Evolutionary conservation across 1,284 basidiomycete genomes (phyloP).

Genomic region (Ganoderma sinense): DNA sequence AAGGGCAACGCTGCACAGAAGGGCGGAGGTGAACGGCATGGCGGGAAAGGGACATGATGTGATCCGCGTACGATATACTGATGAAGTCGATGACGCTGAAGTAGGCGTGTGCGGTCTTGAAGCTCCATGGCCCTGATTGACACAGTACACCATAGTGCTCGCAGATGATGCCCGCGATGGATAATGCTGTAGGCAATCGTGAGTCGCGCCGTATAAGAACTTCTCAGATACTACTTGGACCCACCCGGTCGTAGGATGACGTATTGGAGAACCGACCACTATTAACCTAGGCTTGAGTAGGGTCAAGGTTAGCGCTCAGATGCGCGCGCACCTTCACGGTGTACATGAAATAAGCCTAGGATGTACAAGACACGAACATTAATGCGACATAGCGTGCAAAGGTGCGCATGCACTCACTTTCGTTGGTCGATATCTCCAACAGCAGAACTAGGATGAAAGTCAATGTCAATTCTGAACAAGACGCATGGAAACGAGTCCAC

Average conservation of each 20-base stretch:
- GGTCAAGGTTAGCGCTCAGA: too few relatives aligned
- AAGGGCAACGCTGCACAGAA: constrained; percentile 65
- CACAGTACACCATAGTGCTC: constrained; percentile 75
- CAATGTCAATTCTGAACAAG: not conserved
- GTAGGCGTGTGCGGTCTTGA: constrained; percentile 76
- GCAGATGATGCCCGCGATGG: constrained; percentile 81
- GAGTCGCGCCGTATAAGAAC: not conserved
- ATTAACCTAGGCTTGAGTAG: not conserved
- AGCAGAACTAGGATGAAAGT: constrained; percentile 60
- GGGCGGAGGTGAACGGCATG: constrained; percentile 6
- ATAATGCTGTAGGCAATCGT: constrained; percentile 42
- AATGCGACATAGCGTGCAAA: not conserved
- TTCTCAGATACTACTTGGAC: constrained; percentile 13
- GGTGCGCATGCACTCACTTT: constrained; percentile 55
- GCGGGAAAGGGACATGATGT: not conserved
- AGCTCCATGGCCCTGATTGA: constrained; percentile 62
- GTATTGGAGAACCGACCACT: constrained; percentile 88
- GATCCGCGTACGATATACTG: constrained; percentile 70
- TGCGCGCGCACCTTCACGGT: constrained; percentile 69
- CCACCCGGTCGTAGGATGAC: constrained; percentile 79
- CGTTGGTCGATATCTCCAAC: constrained; percentile 80
- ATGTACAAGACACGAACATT: not conserved
- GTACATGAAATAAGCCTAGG: constrained; percentile 86
- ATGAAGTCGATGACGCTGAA: constrained; percentile 76
- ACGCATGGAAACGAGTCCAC: constrained; percentile 30